Conservation (phyloP, 192 early-diverging fungal genomes). For the Mortierella claussenii region DNA sequence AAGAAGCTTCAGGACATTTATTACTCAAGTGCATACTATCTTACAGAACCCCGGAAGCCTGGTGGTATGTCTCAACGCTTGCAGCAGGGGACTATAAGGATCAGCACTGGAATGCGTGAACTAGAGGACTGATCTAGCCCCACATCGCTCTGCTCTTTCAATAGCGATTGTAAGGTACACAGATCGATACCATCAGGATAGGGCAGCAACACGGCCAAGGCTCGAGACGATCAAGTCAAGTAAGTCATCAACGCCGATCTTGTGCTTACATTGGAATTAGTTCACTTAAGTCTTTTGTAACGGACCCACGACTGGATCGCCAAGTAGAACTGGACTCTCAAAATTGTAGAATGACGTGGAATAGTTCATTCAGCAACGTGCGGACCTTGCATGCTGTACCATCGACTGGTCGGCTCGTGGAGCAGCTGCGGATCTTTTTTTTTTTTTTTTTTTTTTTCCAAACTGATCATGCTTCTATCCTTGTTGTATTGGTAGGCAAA, state of each 20-base stretch:
- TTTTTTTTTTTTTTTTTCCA: conserved; percentile 1
- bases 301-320: too few species aligned
- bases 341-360: too few species aligned
- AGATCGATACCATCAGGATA: conserved; percentile 48
- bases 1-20: conserved; percentile 22
- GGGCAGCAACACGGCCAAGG: conserved; percentile 26
- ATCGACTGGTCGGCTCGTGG: too few species aligned
- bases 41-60: conserved; percentile 45
- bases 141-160: background rate
- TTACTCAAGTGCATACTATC: conserved; percentile 37
- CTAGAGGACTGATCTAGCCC: conserved; percentile 1
- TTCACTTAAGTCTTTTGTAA: too few species aligned
- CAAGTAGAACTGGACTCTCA: too few species aligned
- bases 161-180: conserved; percentile 45
- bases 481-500: conserved; percentile 17
- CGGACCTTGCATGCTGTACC: background rate
- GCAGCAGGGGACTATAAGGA: background rate
- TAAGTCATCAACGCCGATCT: too few species aligned
- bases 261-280: too few species aligned
- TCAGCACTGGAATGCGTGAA: too few species aligned
- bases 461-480: background rate
- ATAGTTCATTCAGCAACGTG: too few species aligned
- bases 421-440: too few species aligned
- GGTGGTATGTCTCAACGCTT: conserved; percentile 16
- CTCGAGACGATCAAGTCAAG: conserved; percentile 44